Conservation (phyloP, 2,329 filamentous ascomycete species). For the Blumeria hordei region DNA sequence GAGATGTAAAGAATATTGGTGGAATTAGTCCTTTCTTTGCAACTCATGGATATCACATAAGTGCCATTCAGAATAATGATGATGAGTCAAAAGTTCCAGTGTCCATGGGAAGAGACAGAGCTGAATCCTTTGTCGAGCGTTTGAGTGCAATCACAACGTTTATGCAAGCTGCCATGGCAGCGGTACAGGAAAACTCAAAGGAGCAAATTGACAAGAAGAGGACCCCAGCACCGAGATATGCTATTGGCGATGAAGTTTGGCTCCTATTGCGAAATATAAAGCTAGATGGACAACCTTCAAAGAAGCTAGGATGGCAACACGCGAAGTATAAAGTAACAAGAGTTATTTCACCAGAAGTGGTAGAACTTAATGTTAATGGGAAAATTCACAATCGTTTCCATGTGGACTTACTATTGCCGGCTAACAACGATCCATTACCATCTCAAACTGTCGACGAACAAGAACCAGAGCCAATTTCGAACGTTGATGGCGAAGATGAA, state of each 20-base stretch:
- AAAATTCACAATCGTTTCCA: neutral
- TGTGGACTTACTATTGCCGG: neutral
- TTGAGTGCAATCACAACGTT: neutral
- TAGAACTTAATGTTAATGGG: neutral
- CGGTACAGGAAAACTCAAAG: neutral
- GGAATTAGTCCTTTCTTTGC: neutral
- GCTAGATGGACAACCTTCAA: neutral
- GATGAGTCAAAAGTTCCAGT: neutral
- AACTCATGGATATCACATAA: neutral
- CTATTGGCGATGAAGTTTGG: neutral
- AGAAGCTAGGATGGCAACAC: neutral
- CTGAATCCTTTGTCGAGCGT: neutral
- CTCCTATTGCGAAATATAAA: neutral
- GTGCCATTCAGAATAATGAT: neutral
- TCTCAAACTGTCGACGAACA: neutral
- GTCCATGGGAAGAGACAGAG: neutral
- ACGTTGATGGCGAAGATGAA: neutral
- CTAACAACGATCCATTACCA: neutral
- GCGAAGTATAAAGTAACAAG: neutral
- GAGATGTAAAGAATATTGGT: neutral
- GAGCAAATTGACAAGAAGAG: neutral
- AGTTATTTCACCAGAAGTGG: neutral
- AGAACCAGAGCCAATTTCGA: neutral
- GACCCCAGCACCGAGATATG: neutral
- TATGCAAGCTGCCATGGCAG: neutral